Evolutionary conservation across 192 early-diverging fungal species (phyloP), one percentile per base, ranked within the genome.

Genomic region (Podila epicladia): DNA sequence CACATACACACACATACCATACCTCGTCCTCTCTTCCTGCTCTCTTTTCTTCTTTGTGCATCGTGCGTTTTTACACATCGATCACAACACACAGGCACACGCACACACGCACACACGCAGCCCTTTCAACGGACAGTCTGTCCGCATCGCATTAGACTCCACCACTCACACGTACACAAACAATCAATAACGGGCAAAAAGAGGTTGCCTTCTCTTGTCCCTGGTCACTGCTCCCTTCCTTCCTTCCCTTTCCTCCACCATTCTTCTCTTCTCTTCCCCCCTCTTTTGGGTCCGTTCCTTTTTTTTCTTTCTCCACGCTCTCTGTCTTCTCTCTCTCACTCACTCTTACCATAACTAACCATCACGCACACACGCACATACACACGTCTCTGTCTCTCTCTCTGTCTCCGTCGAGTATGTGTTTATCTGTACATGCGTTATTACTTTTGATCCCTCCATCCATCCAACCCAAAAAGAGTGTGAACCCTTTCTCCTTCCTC

Each of bases 281-380:
- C 35, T 64, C 35, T 64, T 32, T 57, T 12, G 29, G 31, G 24
- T 31, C 49, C 7, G 62, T 48, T 64, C 26, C 28, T 53, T 38
- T 57, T 32, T 55, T n/a, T n/a, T n/a, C 45, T 49, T 55, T 50
- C 17, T 72, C 37, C 61, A 32, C 60, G 20, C 51, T 50, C 29
- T 71, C 69, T 32, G 49, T 28, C 49, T 33, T 33, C 60, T 72
- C 28, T 4, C 61, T 20, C 17, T 57, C n/a, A 26, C 22, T 55
- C 29, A 32, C 49, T 66, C 65, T 55, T 64, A 19, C 28, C 49
- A 31, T 63, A 45, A 51, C 64, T 7, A 33, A 33, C 33, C 33
- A 33, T 7, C 33, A 33, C 33, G 33, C 33, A 33, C 33, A 33
- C 33, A 33, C 33, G 6, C 33, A 33, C 64, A 31, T 19, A 48